Evolutionary conservation across 305 asterid genomes (phyloP).

Genomic region (Rubia balearica): DNA sequence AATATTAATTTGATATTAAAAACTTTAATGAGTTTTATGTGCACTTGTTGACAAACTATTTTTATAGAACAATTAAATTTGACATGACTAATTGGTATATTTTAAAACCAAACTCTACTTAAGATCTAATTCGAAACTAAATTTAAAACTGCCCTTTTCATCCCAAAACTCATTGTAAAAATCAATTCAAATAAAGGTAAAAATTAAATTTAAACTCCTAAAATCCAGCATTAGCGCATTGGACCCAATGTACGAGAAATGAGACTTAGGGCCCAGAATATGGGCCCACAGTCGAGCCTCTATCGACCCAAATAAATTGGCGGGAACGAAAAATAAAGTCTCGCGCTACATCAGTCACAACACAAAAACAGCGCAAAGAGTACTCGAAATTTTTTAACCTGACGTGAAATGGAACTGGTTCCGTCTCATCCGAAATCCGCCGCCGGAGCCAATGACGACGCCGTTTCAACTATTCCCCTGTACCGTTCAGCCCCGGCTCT

Average conservation of each 20-base stretch:
- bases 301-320: background rate
- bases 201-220: too few species aligned
- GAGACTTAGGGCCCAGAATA: background rate
- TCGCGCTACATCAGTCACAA: conserved; percentile 16
- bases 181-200: too few species aligned
- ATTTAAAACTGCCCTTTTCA: background rate
- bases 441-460: conserved; percentile 22
- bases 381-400: background rate
- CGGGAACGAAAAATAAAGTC: conserved; percentile 31
- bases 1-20: too few species aligned
- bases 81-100: background rate
- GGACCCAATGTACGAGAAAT: too few species aligned
- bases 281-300: background rate
- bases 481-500: conserved; percentile 88
- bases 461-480: conserved; percentile 40
- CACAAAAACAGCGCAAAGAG: background rate
- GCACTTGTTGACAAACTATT: too few species aligned
- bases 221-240: too few species aligned
- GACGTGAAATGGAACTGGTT: conserved; percentile 43
- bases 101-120: too few species aligned
- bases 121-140: too few species aligned
- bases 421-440: conserved; percentile 42
- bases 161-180: background rate
- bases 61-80: too few species aligned
- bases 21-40: background rate